Percentiles rank a stretch among this genome's conserved stretches.
These are phyloP conservation scores for Aspergillus bridgeri DNA, from an alignment of 495 filamentous ascomycete genomes.

Conservation along the genomic window DNA sequence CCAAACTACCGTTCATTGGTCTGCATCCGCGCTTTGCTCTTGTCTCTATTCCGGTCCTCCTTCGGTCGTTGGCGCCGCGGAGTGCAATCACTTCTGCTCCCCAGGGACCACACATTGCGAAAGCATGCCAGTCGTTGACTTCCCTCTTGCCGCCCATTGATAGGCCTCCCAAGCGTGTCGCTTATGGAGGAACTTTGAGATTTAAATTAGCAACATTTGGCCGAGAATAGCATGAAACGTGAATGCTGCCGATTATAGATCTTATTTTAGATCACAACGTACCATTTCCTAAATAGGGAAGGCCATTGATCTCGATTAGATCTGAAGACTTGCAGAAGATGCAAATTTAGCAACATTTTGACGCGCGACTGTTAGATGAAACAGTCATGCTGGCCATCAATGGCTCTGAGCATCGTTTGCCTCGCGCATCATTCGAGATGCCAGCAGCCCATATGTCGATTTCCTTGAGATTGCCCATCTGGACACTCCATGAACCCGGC, in stretches of 20 bases:
- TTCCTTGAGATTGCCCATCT: conserved; percentile 5
- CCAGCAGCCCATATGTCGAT: conserved; percentile 3
- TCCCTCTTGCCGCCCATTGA: conserved; percentile 21
- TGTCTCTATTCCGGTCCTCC: conserved; percentile 2
- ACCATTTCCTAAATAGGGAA: conserved; percentile 22
- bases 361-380: conserved; percentile 45
- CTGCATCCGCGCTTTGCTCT: conserved; percentile 1
- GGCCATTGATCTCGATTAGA: conserved; percentile 16
- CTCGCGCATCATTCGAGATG: conserved; percentile 30
- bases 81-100: conserved; percentile 4
- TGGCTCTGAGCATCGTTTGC: conserved; percentile 29
- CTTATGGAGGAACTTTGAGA: conserved; percentile 7
- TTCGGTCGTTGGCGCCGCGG: conserved; percentile 19
- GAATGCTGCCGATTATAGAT: conserved; percentile 43
- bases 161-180: conserved; percentile 10
- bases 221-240: conserved; percentile 30
- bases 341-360: conserved; percentile 46
- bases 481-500: conserved; percentile 9
- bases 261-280: conserved; percentile 22
- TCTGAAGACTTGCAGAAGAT: conserved; percentile 34
- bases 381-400: conserved; percentile 26
- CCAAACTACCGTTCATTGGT: conserved; percentile 4
- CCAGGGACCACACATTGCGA: conserved; percentile 11
- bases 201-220: conserved; percentile 18
- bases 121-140: conserved; percentile 8